These are phyloP conservation scores for Syncephalastrum sp. DNA, from an alignment of 371 early-diverging fungal genomes.

Conservation along the genomic window DNA sequence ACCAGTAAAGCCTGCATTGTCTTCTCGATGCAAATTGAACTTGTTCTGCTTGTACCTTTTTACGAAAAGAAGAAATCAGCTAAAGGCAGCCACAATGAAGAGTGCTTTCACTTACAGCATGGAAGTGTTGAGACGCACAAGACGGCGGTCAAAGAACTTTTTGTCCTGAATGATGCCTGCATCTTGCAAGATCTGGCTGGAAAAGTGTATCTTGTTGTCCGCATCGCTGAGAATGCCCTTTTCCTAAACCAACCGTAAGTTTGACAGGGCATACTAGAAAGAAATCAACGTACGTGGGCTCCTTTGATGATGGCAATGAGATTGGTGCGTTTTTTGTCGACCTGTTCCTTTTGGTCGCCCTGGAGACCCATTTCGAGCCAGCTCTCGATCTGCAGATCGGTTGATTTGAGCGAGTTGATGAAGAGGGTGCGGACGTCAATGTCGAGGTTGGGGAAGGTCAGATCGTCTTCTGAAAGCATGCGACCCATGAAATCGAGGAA, in stretches of 20 bases:
- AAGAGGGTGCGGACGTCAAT: slow-evolving; percentile 22
- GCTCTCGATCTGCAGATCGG: slow-evolving; percentile 29
- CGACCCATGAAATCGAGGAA: slow-evolving; percentile 28
- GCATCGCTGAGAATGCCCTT: slow-evolving; percentile 15
- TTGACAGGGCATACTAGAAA: background rate
- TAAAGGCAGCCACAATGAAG: background rate
- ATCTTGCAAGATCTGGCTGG: slow-evolving; percentile 48
- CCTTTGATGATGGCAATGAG: slow-evolving; percentile 32
- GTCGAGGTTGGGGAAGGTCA: slow-evolving; percentile 14
- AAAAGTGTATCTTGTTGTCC: slow-evolving; percentile 35
- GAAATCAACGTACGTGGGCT: slow-evolving; percentile 25
- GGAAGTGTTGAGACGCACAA: slow-evolving; percentile 67
- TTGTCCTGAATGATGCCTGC: slow-evolving; percentile 50
- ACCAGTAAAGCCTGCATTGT: slow-evolving; percentile 85
- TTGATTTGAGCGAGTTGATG: slow-evolving; percentile 33
- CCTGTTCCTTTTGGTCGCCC: slow-evolving; percentile 7
- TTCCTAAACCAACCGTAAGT: slow-evolving; percentile 7
- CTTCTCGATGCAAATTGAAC: slow-evolving; percentile 88
- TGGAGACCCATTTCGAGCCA: slow-evolving; percentile 26
- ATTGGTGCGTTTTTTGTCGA: slow-evolving; percentile 15
- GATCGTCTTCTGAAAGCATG: slow-evolving; percentile 27
- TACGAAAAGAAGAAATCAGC: background rate
- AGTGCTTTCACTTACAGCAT: slow-evolving; percentile 47
- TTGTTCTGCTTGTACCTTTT: slow-evolving; percentile 84
- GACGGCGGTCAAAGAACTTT: slow-evolving; percentile 49